Evolutionary conservation across 129 eudicot species (phyloP).

Genomic region (Rutidosis leptorrhynchoides): DNA sequence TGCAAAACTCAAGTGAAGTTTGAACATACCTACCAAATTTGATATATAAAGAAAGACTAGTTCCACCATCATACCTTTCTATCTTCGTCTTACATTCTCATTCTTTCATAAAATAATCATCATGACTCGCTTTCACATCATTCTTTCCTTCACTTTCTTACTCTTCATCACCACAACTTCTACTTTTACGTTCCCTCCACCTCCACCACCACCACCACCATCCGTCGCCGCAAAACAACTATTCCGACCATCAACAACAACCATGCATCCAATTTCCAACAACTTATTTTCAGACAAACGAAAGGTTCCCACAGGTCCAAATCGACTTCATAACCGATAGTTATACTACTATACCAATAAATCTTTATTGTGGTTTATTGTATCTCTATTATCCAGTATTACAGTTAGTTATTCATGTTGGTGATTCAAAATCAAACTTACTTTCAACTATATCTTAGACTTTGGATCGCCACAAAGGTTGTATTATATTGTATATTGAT

Average conservation of each 20-base stretch:
- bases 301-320: slow-evolving; percentile 38
- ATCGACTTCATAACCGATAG: slow-evolving; percentile 39
- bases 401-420: neutral
- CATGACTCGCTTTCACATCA: slow-evolving; percentile 36
- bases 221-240: neutral
- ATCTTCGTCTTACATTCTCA: slow-evolving; percentile 22
- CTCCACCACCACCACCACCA: too few species aligned
- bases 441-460: slow-evolving; percentile 16
- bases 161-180: slow-evolving; percentile 22
- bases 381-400: too few species aligned
- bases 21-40: slow-evolving; percentile 24
- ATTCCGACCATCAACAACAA: slow-evolving; percentile 26
- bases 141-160: slow-evolving; percentile 23
- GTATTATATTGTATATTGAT: too few species aligned
- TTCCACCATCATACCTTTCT: slow-evolving; percentile 32
- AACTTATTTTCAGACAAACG: slow-evolving; percentile 25
- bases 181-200: slow-evolving; percentile 18
- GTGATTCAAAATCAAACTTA: slow-evolving; percentile 31
- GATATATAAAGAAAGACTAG: slow-evolving; percentile 30
- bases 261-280: slow-evolving; percentile 27
- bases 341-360: neutral
- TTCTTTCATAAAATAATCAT: slow-evolving; percentile 8
- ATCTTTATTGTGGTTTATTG: neutral
- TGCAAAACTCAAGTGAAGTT: slow-evolving; percentile 10
- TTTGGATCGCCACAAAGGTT: slow-evolving; percentile 28